Evolutionary conservation across 768 basidiomycete species (phyloP).

Genomic region (Leucocoprinus leucothites): DNA sequence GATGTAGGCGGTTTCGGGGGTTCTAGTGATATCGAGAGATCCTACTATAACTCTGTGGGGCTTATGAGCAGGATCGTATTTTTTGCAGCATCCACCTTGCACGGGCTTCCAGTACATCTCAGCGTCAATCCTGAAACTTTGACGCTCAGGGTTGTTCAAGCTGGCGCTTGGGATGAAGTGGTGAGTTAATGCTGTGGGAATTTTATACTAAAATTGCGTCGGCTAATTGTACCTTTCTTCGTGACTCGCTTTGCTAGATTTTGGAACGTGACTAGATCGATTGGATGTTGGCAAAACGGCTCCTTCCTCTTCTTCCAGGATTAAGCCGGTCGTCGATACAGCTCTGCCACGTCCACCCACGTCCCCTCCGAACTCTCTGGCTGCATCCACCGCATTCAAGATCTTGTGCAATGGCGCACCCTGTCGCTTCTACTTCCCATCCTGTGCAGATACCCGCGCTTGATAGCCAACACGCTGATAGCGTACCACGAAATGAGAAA

Average conservation of each 20-base stretch:
- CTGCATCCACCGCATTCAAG: conserved; percentile 17
- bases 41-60: too few species aligned
- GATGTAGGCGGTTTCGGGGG: too few species aligned
- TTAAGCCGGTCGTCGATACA: conserved; percentile 30
- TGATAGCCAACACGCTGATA: conserved; percentile 36
- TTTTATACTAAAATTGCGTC: not conserved
- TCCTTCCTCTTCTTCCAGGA: conserved; percentile 24
- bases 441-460: conserved; percentile 46
- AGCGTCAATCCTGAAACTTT: too few species aligned
- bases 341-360: conserved; percentile 26
- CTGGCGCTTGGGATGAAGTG: too few species aligned
- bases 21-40: too few species aligned
- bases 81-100: too few species aligned
- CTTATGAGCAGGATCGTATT: too few species aligned
- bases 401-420: conserved; percentile 48
- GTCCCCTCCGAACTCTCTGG: conserved; percentile 11
- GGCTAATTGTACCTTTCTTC: not conserved
- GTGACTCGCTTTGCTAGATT: conserved; percentile 1
- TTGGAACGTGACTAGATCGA: conserved; percentile 10
- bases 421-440: conserved; percentile 53
- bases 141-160: too few species aligned
- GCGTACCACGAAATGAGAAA: conserved; percentile 22
- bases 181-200: too few species aligned
- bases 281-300: conserved; percentile 7
- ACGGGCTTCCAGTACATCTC: too few species aligned